phyloP scores from a whole-genome alignment of 192 early-diverging fungal genomes.

The Spizellomyces sp. region DNA sequence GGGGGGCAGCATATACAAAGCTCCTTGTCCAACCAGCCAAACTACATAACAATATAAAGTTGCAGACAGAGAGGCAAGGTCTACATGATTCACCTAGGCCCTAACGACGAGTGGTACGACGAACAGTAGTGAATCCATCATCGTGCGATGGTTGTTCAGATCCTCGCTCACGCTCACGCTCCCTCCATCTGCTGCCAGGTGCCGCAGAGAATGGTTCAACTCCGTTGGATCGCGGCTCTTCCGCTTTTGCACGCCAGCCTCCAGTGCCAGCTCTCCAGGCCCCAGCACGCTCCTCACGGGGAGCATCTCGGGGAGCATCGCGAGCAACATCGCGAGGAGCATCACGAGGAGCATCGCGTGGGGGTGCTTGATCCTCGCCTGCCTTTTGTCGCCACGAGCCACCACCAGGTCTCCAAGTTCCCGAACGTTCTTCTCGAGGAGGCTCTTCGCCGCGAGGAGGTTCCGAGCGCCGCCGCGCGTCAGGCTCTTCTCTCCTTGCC shows the following conservation, averaged over 20 bases:
- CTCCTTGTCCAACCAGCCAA: too few relatives aligned
- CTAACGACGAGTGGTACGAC: too few relatives aligned
- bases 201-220: too few relatives aligned
- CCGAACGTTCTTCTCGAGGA: background rate
- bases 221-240: too few relatives aligned
- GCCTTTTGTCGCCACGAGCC: background rate
- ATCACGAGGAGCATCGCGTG: background rate
- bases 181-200: too few relatives aligned
- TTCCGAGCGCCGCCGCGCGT: background rate
- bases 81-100: too few relatives aligned
- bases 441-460: slow-evolving; percentile 1
- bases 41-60: too few relatives aligned
- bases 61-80: too few relatives aligned
- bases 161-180: too few relatives aligned
- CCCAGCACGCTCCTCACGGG: slow-evolving; percentile 10
- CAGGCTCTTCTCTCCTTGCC: background rate
- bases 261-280: background rate
- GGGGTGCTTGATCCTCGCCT: background rate
- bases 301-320: background rate
- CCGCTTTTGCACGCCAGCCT: background rate
- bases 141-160: too few relatives aligned
- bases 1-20: too few relatives aligned
- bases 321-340: slow-evolving; percentile 1
- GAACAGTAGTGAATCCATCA: too few relatives aligned
- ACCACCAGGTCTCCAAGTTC: background rate